A percentile compares a stretch with the other conserved stretches of the same genome.
These are phyloP conservation scores for Arthrobotrys pseudoclavata DNA, from an alignment of 2,329 filamentous ascomycete genomes.

Conservation along the genomic window DNA sequence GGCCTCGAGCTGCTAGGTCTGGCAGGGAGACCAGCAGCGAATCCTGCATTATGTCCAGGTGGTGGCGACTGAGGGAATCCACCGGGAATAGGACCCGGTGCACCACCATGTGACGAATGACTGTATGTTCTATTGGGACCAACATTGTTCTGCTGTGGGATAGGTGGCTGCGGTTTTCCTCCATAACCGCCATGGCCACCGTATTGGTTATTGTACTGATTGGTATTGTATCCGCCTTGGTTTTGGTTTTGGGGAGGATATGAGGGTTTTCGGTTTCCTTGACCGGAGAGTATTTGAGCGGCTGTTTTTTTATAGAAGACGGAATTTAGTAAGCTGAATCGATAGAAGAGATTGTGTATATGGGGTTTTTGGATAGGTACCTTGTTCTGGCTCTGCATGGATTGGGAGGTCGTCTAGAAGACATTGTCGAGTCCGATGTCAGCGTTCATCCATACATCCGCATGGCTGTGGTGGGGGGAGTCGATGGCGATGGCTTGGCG, in stretches of 20 bases:
- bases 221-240: conserved; percentile 41
- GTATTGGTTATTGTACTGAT: conserved; percentile 32
- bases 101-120: conserved; percentile 19
- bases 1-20: conserved; percentile 70
- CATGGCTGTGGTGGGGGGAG: conserved; percentile 14
- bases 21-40: conserved; percentile 51
- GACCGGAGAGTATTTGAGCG: conserved; percentile 51
- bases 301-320: conserved; percentile 12
- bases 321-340: neutral
- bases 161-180: conserved; percentile 55
- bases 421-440: conserved; percentile 26
- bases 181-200: conserved; percentile 36
- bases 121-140: conserved; percentile 45
- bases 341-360: neutral
- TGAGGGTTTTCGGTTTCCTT: conserved; percentile 26
- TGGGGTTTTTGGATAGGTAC: conserved; percentile 13
- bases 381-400: conserved; percentile 58
- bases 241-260: conserved; percentile 25
- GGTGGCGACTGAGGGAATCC: conserved; percentile 53
- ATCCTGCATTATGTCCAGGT: conserved; percentile 35
- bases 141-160: conserved; percentile 33
- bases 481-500: conserved; percentile 49
- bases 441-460: conserved; percentile 17
- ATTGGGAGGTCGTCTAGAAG: conserved; percentile 55
- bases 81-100: conserved; percentile 34